Evolutionary conservation across 495 filamentous ascomycete species (phyloP), one percentile per base, ranked within the genome.

Genomic region (Geopyxis carbonaria): DNA sequence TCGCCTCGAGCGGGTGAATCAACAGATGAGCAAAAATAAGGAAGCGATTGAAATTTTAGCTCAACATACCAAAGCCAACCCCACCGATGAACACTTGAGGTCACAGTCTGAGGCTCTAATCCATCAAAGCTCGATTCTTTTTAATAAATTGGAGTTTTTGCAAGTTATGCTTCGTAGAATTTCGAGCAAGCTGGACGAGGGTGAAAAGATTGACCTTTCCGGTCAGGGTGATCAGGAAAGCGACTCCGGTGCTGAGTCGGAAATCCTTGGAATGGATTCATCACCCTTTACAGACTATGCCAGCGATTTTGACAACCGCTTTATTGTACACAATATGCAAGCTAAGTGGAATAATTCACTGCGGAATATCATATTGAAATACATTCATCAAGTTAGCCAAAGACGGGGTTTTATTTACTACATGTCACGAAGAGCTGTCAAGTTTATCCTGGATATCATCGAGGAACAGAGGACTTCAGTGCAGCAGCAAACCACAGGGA

Each of bases 341-440:
- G 63, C 95, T 22, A 97, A 97, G 57, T 97, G 89, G 89, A 95
- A 91, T 59, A 95, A 97, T 53, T 74, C 85, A 2, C 64, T 95
- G 15, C 72, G 89, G 27, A 93, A 97, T 53, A 93, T 93, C 50
- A 91, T 97, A 22, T 67, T 97, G 5, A 80, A 91, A 19, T 97
- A 97, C 55, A 89, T 89, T 40, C 91, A 97, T 48, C 91, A 94
- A 61, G 86, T 93, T 43, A 87, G 85, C 57, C 89, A 97, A 60
- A 68, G 89, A 27, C 77, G 89, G 38, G 89, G 89, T 18, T 97
- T 95, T 60, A 76, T 95, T 25, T 97, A 97, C 61, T 97, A 97
- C 61, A 76, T 94, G 66, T 93, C 89, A 15, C 72, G 89, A 28
- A 72, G 84, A 43, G 91, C 89, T 11, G 81, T 97, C 51, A 97